Base-by-base conservation (phyloP, 2,329 filamentous ascomycete genomes). In the Phialocephala sp. region DNA sequence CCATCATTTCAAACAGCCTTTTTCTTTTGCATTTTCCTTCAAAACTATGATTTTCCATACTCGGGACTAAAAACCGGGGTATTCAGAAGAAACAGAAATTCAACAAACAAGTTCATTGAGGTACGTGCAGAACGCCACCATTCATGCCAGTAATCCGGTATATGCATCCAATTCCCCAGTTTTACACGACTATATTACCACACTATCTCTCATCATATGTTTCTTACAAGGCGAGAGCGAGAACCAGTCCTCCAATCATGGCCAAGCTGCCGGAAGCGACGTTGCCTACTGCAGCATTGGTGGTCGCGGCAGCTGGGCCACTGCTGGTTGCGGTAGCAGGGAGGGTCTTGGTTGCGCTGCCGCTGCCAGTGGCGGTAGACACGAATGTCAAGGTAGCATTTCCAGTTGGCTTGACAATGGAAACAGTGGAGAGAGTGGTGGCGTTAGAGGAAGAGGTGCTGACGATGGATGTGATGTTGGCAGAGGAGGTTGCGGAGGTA, bases 391-490 rank as follows among this genome's bases (percentile, higher is more conserved):
- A 47, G 24, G 54, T 57, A 8, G 64, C 55, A 8, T 60, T 45
- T 27, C 24, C 41, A 39, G 64, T 66, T 59, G 58, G 41, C 45
- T 32, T 61, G 52, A 35, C 57, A 20, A 45, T 61, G 43, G 52
- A 32, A 24, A 57, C 35, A 14, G 60, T 47, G 20, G 78, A 77
- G 11, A 80, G 79, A 4, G 83, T 83, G 71, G 82, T 81, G 18
- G 84, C 81, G 75, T 83, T 61, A 24, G 36, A 50, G 22, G 59
- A 18, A 8, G 32, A 18, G 47, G 59, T 20, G 22, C 14, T 36
- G 15, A 54, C 12, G 58, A 62, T 64, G 18, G 60, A 55, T 22
- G 60, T 64, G 57, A 50, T 45, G 60, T 59, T 62, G 50, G 64
- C 56, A 32, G 52, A 32, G 20, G 66, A 55, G 41, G 64, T 61